phyloP scores from a whole-genome alignment of 2,329 filamentous ascomycete genomes.

The Eurotiales sp. region DNA sequence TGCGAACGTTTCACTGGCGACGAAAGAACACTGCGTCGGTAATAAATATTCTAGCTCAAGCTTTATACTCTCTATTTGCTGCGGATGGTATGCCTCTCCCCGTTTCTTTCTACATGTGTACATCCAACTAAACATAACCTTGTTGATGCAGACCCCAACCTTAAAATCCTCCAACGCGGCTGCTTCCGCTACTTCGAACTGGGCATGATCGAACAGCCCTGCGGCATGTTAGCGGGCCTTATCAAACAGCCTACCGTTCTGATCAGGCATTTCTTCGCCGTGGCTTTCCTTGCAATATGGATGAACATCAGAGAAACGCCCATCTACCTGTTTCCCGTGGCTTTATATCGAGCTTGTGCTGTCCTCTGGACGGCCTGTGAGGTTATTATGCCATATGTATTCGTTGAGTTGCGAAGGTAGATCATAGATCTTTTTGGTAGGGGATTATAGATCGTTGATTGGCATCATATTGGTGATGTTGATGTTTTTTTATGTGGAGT shows the following conservation, averaged over 20 bases:
- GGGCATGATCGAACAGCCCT: conserved; percentile 71
- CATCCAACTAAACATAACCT: not conserved
- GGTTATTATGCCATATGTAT: conserved; percentile 80
- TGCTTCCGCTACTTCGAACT: conserved; percentile 90
- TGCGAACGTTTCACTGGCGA: conserved; percentile 78
- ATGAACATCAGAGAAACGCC: conserved; percentile 52
- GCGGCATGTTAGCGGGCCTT: conserved; percentile 76
- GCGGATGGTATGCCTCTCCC: conserved; percentile 56
- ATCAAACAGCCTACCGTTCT: conserved; percentile 73
- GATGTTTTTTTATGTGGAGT: conserved; percentile 10
- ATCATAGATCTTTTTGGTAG: too few relatives aligned
- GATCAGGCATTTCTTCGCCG: conserved; percentile 90
- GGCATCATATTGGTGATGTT: conserved; percentile 11
- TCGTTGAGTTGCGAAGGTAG: conserved; percentile 58
- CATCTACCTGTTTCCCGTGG: conserved; percentile 58
- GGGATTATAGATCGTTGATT: too few relatives aligned
- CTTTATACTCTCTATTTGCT: conserved; percentile 86
- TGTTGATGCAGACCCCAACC: conserved; percentile 54
- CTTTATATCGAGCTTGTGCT: conserved; percentile 61
- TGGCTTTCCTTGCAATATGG: conserved; percentile 86
- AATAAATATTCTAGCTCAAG: conserved; percentile 95
- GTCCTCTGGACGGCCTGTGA: conserved; percentile 77
- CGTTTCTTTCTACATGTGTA: not conserved
- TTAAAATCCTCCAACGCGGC: conserved; percentile 77
- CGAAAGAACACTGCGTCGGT: conserved; percentile 79